Conservation (phyloP, 2,329 filamentous ascomycete genomes). For the Thielaviopsis populi region DNA sequence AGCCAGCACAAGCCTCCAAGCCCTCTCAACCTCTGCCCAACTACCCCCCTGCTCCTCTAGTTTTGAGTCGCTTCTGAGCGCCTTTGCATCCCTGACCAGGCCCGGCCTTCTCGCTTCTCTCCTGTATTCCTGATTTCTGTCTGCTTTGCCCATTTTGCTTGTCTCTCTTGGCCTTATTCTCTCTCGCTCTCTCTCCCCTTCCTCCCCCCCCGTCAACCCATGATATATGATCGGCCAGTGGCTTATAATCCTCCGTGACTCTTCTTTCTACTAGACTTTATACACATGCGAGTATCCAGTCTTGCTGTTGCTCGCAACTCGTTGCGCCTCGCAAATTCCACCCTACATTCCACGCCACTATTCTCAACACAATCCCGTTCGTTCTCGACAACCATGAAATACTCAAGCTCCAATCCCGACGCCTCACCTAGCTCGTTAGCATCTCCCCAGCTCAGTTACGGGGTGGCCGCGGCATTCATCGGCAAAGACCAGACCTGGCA, state of each 20-base stretch:
- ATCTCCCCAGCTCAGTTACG: constrained; percentile 41
- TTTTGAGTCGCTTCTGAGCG: neutral
- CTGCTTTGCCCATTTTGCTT: constrained; percentile 5
- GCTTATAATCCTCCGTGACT: constrained; percentile 16
- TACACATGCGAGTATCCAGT: constrained; percentile 17
- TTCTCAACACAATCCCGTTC: constrained; percentile 1
- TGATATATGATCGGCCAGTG: constrained; percentile 17
- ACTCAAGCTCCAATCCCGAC: constrained; percentile 6
- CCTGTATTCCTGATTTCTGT: neutral
- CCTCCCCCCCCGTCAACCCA: neutral
- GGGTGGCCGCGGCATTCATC: constrained; percentile 59
- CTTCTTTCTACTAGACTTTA: constrained; percentile 16
- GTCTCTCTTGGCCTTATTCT: constrained; percentile 3
- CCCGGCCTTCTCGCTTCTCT: neutral
- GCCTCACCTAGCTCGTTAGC: neutral
- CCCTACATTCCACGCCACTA: neutral
- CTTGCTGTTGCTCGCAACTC: constrained; percentile 17
- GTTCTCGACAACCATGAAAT: constrained; percentile 15
- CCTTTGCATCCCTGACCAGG: constrained; percentile 2
- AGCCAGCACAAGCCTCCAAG: neutral
- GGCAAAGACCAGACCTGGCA: constrained; percentile 57
- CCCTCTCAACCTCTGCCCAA: neutral
- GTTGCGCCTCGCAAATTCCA: constrained; percentile 16
- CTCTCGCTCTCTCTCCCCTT: neutral
- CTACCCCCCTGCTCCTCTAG: neutral